Evolutionary conservation across 129 eudicot genomes (phyloP), one percentile per base, ranked within the genome.

Genomic region (Deinandra increscens): DNA sequence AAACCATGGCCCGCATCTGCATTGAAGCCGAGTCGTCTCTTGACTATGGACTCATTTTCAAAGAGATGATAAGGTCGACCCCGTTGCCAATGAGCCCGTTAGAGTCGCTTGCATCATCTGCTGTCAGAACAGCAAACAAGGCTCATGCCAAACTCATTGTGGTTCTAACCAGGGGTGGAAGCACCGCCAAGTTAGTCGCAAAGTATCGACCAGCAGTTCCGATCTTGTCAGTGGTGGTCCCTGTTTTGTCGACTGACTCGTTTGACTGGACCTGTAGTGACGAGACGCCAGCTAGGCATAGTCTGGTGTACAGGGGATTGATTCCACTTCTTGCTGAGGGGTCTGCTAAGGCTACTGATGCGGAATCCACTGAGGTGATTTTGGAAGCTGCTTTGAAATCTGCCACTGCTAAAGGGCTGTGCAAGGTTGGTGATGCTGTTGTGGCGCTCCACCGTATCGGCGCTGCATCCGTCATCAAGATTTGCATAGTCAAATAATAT

Each of bases 141-240:
- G 88, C 96, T 26, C 63, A 58, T 38, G 96, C 96, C 9, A 85
- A 85, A 68, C 89, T 88, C 61, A 83, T 85, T 37, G 91, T 88
- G 64, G 96, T 88, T 29, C 61, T 88, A 68, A 88, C 96, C 14
- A 80, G 91, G 51, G 96, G 96, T 43, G 96, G 96, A 67, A 73
- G 80, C 26, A 88, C 96, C 6, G 96, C 96, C 8, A 88, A 88
- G 77, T 60, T 88, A 46, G 96, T 88, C 8, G 96, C 96, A 0
- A 88, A 88, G 87, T 88, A 88, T 45, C 78, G 96, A 70, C 96
- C 96, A 3, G 96, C 91, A 0, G 96, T 88, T 7, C 96, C 96
- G 0, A 88, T 88, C 65, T 70, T 88, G 61, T 88, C 96, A 4
- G 91, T 88, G 31, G 96, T 88, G 49, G 96, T 88, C 26, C 96